Percentiles rank a stretch among this genome's conserved stretches.
These are phyloP conservation scores for Trichoderma harzianum DNA, from an alignment of 2,329 filamentous ascomycete genomes.

Conservation along the genomic window DNA sequence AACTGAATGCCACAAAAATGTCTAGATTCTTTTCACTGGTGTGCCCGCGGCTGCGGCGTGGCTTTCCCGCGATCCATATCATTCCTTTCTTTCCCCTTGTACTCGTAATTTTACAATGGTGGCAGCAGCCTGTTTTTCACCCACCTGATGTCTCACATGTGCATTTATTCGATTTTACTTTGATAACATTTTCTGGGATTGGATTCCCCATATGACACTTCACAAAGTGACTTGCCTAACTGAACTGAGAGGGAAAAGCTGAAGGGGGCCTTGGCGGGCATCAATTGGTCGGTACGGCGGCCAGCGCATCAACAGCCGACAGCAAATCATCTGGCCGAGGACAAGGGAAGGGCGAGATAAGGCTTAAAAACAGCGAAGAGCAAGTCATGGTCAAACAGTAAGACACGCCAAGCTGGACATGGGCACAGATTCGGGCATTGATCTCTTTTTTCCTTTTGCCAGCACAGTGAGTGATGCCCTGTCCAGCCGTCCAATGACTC, in stretches of 20 bases:
- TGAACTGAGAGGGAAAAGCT: background rate
- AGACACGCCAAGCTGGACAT: background rate
- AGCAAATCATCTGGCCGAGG: constrained; percentile 3
- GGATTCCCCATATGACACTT: background rate
- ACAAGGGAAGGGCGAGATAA: background rate
- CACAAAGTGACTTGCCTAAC: background rate
- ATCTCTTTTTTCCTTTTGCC: background rate
- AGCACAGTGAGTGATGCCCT: background rate
- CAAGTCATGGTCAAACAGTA: background rate
- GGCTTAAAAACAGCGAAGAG: background rate
- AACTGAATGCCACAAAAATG: background rate
- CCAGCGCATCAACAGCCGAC: background rate
- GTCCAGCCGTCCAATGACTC: background rate
- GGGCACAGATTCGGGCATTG: background rate
- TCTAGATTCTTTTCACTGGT: background rate
- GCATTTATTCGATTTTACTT: background rate
- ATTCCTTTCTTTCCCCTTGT: background rate
- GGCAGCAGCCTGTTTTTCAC: background rate
- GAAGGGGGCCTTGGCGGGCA: background rate
- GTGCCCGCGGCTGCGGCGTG: background rate
- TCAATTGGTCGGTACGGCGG: constrained; percentile 7
- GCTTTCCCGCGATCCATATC: background rate
- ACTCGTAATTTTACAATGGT: background rate
- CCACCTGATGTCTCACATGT: background rate
- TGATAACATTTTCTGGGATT: background rate